Evolutionary conservation across 2,329 filamentous ascomycete genomes (phyloP).

Genomic region (Colletotrichum sp.): DNA sequence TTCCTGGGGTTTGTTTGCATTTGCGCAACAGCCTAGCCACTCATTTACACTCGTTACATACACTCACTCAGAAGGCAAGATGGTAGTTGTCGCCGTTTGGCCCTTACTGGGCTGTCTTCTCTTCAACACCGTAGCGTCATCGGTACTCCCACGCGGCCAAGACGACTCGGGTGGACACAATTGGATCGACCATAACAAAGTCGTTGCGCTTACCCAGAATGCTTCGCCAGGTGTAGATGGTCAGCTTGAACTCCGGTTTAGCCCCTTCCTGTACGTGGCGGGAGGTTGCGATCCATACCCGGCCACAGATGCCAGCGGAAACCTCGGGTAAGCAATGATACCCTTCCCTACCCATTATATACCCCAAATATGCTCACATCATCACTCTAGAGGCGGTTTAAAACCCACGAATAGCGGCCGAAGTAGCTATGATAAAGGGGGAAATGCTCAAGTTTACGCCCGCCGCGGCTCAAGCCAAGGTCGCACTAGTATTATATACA

Average conservation of each 20-base stretch:
- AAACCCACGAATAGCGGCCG: not conserved
- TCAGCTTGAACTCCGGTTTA: not conserved
- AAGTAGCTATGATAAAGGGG: not conserved
- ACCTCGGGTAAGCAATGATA: not conserved
- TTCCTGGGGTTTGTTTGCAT: not conserved
- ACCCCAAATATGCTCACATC: not conserved
- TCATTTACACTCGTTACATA: not conserved
- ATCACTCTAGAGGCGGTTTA: not conserved
- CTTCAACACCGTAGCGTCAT: not conserved
- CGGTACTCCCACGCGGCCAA: not conserved
- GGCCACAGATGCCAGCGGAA: not conserved
- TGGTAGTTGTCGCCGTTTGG: not conserved
- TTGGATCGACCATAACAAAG: not conserved
- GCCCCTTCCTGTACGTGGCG: not conserved
- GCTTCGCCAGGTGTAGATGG: not conserved
- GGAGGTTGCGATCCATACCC: not conserved
- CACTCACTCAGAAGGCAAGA: not conserved
- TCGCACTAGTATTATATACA: not conserved
- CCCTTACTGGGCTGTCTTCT: not conserved
- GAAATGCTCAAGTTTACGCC: not conserved
- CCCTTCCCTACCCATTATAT: accelerated
- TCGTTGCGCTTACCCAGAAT: not conserved
- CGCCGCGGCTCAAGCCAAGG: not conserved
- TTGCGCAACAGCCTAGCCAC: not conserved
- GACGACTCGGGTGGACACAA: not conserved